phyloP scores from a whole-genome alignment of 768 basidiomycete species.

The Lactarius vividus region DNA sequence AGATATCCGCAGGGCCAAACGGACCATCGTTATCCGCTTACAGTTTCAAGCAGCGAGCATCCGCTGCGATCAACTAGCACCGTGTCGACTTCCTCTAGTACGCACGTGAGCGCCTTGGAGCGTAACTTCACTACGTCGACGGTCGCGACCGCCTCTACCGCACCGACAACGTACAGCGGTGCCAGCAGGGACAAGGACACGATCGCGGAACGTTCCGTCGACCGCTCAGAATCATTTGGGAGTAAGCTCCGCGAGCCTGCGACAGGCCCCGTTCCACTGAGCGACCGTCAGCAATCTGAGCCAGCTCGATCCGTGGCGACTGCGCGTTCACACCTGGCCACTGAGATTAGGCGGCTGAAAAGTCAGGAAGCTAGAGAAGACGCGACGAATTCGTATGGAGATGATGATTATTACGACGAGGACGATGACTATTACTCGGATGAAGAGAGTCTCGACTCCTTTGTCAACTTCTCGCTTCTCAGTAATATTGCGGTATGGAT shows the following conservation, averaged over 20 bases:
- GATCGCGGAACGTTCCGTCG: constrained; percentile 6
- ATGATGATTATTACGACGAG: constrained; percentile 41
- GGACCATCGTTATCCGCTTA: not conserved
- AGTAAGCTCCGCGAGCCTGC: constrained; percentile 2
- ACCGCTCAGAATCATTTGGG: constrained; percentile 15
- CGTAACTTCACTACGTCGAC: constrained; percentile 27
- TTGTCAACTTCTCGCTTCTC: constrained; percentile 85
- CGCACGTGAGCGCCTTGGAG: constrained; percentile 13
- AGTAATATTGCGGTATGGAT: constrained; percentile 88
- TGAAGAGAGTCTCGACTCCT: constrained; percentile 59
- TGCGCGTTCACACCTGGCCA: constrained; percentile 25
- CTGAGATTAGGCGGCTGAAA: constrained; percentile 32
- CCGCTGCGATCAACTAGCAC: constrained; percentile 22
- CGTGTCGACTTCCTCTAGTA: constrained; percentile 23
- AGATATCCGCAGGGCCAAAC: constrained; percentile 6
- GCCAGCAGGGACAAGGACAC: constrained; percentile 10
- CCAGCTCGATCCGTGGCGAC: constrained; percentile 19
- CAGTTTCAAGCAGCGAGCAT: constrained; percentile 20
- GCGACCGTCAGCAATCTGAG: constrained; percentile 18
- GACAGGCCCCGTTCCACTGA: not conserved
- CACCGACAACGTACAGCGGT: constrained; percentile 15
- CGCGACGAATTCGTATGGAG: constrained; percentile 41
- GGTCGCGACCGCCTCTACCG: constrained; percentile 17
- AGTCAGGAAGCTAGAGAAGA: constrained; percentile 34
- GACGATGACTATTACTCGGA: constrained; percentile 55